These are phyloP conservation scores for Saccharomycopsis oosterbeekiorum DNA, from an alignment of 805 yeast species.

Conservation along the genomic window DNA sequence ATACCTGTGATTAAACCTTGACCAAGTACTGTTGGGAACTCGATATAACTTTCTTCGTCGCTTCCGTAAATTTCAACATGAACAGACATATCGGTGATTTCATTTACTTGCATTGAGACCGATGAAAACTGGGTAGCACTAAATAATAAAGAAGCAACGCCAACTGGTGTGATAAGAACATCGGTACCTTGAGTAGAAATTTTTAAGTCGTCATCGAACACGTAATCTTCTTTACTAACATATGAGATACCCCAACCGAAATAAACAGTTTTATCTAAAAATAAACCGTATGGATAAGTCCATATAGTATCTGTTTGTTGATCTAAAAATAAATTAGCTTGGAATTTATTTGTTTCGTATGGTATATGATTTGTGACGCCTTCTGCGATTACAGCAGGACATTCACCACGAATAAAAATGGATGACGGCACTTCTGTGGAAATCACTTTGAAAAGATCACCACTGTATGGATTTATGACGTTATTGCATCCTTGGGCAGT, in stretches of 20 bases:
- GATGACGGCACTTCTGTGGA: constrained; percentile 35
- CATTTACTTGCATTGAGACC: constrained; percentile 24
- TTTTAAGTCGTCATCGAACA: constrained; percentile 57
- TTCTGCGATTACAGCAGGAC: constrained; percentile 23
- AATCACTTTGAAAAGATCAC: constrained; percentile 33
- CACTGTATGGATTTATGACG: not conserved
- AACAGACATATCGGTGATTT: constrained; percentile 17
- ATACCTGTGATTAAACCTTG: constrained; percentile 66
- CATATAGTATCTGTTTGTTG: constrained; percentile 61
- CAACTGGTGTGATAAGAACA: constrained; percentile 60
- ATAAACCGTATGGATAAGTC: constrained; percentile 82
- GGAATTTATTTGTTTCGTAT: constrained; percentile 69
- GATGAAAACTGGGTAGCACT: constrained; percentile 34
- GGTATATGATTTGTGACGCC: constrained; percentile 28
- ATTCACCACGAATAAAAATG: constrained; percentile 27
- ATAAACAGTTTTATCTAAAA: constrained; percentile 36
- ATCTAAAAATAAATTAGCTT: constrained; percentile 59
- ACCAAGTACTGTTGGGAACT: constrained; percentile 67
- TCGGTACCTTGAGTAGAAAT: constrained; percentile 35
- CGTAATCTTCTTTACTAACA: constrained; percentile 46
- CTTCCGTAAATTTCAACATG: constrained; percentile 6
- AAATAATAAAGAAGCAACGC: constrained; percentile 48
- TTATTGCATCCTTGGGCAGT: not conserved
- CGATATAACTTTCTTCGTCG: constrained; percentile 31
- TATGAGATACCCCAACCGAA: constrained; percentile 64